Base-by-base conservation (phyloP, 345 rosid genomes). In the Populus pruinosa region DNA sequence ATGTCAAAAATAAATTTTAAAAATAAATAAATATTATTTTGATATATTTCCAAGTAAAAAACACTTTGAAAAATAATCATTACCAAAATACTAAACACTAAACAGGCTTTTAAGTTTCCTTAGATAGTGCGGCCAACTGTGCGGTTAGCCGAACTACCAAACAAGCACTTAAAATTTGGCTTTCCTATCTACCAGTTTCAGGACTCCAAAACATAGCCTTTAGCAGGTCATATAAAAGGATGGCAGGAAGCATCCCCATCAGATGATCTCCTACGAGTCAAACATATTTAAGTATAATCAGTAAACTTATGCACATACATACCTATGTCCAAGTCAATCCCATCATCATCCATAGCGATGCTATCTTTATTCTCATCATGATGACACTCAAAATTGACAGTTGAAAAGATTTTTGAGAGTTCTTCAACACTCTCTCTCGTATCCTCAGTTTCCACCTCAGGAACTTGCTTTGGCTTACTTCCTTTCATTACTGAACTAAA, bases 401-500 rank as follows among this genome's bases (percentile, higher is more conserved):
- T 83, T 1, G 93, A 79, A 80, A 93, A 95, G 61, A 89, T 84
- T 18, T 33, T 68, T 0, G 88, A 73, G 33, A 95, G 90, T 70
- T 88, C 92, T 77, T 89, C 91, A n/a, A 89, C 81, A 33, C 89
- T 91, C 82, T 91, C 98, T 70, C 59, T 87, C 11, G 87, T 76
- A 81, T 88, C 91, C 78, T 91, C 98, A 70, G 89, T 84, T 82
- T 93, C 93, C 64, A 74, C 29, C 44, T 89, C 93, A 33, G 73
- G 77, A 44, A 64, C 77, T 9, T 81, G 91, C 86, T 93, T 92
- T 1, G 86, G 41, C 85, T 90, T 93, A 50, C 83, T 81, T 75
- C 92, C 85, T 78, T 79, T 85, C 9, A 86, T 87, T 29, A 94
- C 90, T n/a, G 97, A 95, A 79, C 96, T 88, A 83, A 95, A 95